Evolutionary conservation across 257 asterid species (phyloP).

Genomic region (Nicotiana attenuata): DNA sequence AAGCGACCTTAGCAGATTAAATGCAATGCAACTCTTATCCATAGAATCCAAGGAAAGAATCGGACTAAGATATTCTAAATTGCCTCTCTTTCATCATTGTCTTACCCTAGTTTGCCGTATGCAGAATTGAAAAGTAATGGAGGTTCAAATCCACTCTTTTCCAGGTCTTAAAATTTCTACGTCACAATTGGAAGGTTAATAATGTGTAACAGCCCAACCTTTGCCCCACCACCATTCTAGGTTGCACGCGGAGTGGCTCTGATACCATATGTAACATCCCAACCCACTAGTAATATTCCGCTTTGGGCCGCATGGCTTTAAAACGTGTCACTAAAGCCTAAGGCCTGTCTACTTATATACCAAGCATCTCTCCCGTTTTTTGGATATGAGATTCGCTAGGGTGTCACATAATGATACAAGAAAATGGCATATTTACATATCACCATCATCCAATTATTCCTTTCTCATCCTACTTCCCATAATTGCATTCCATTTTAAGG

Average conservation of each 20-base stretch:
- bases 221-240: too few species aligned
- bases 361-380: too few species aligned
- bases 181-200: not conserved
- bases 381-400: too few species aligned
- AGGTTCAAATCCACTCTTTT: not conserved
- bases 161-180: not conserved
- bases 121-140: not conserved
- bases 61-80: not conserved
- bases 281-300: too few species aligned
- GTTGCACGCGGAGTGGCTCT: too few species aligned
- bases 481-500: not conserved
- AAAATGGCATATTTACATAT: constrained; percentile 3
- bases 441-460: constrained; percentile 10
- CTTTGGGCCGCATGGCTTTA: too few species aligned
- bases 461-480: not conserved
- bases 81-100: not conserved
- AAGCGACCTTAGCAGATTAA: not conserved
- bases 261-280: too few species aligned
- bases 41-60: not conserved
- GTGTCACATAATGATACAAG: not conserved
- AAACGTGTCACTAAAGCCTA: too few species aligned
- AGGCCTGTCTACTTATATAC: too few species aligned
- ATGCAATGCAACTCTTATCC: constrained; percentile 1
- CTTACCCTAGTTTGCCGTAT: not conserved
- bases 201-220: not conserved